Evolutionary conservation across 2,329 filamentous ascomycete genomes (phyloP).

Genomic region (Penicillium nordicum): DNA sequence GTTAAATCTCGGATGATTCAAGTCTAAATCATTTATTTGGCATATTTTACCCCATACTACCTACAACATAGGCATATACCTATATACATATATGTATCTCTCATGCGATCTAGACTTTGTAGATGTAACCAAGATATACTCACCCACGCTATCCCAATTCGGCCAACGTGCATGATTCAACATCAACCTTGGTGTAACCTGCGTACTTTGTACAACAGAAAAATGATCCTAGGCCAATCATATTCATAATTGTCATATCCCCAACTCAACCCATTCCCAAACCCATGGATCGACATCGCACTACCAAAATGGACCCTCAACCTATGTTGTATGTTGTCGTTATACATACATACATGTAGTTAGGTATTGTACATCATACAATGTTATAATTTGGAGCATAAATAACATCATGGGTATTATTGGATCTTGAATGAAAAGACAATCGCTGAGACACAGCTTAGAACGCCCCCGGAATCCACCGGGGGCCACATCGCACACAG

Average conservation of each 20-base stretch:
- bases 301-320: neutral
- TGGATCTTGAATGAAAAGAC: constrained; percentile 32
- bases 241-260: neutral
- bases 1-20: neutral
- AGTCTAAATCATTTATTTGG: neutral
- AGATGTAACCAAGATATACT: neutral
- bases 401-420: constrained; percentile 35
- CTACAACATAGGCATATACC: neutral
- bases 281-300: neutral
- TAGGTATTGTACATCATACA: neutral
- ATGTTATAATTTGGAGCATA: constrained; percentile 10
- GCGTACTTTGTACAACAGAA: neutral
- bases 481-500: constrained; percentile 9
- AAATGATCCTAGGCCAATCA: neutral
- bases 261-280: neutral
- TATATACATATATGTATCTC: no score
- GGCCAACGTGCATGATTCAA: constrained; percentile 4
- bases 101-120: neutral
- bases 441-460: constrained; percentile 40
- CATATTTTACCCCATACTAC: neutral
- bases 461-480: constrained; percentile 28
- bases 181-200: neutral
- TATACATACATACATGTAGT: no score
- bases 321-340: no score
- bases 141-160: constrained; percentile 1